These are phyloP conservation scores for Pleurotus tuoliensis DNA, from an alignment of 768 basidiomycete species.

Conservation along the genomic window DNA sequence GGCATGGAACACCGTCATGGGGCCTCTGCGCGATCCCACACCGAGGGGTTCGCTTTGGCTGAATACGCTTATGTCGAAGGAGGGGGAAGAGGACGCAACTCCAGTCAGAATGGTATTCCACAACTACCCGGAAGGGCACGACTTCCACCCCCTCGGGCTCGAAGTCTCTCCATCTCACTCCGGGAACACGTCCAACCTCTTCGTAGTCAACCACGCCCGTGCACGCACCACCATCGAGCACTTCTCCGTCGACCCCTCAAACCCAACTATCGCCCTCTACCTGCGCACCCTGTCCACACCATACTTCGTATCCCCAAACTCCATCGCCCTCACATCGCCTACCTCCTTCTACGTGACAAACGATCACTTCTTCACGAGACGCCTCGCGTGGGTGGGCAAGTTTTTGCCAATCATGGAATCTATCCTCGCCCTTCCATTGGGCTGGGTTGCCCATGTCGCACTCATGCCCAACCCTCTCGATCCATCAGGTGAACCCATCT, in stretches of 20 bases:
- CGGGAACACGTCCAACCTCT: constrained; percentile 51
- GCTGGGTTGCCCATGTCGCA: constrained; percentile 56
- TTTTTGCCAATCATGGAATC: constrained; percentile 54
- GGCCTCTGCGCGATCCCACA: constrained; percentile 55
- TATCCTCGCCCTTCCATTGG: constrained; percentile 49
- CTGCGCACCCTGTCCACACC: constrained; percentile 58
- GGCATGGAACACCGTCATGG: constrained; percentile 72
- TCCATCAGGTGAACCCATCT: constrained; percentile 20
- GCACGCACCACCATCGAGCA: constrained; percentile 62
- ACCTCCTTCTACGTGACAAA: constrained; percentile 70
- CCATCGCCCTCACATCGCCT: constrained; percentile 60
- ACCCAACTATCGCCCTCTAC: constrained; percentile 38
- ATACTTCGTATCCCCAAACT: constrained; percentile 62
- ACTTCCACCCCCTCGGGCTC: constrained; percentile 72
- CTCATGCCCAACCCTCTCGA: constrained; percentile 26
- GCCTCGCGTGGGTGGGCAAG: constrained; percentile 49
- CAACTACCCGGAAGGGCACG: constrained; percentile 51
- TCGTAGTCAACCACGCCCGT: constrained; percentile 68
- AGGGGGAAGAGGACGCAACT: constrained; percentile 10
- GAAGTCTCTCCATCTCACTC: constrained; percentile 50
- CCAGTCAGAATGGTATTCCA: constrained; percentile 40
- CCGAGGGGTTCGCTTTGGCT: constrained; percentile 64
- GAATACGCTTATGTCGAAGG: constrained; percentile 27
- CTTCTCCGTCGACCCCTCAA: constrained; percentile 47
- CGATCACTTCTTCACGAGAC: constrained; percentile 66